These are phyloP conservation scores for Arabidopsis suecica DNA, from an alignment of 345 rosid species.

Conservation along the genomic window DNA sequence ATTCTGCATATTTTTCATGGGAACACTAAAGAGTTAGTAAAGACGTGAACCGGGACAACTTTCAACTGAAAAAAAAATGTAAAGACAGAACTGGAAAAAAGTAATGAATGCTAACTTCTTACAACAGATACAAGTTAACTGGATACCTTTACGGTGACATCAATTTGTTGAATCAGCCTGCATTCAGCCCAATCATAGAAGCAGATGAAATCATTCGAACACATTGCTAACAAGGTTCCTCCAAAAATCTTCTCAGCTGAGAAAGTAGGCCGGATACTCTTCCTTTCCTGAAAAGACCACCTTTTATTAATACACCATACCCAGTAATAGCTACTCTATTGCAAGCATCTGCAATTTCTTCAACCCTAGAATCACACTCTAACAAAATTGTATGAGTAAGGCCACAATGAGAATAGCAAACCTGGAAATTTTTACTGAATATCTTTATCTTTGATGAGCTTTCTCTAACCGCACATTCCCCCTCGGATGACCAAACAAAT, in stretches of 20 bases:
- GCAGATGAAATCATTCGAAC: conserved; percentile 97
- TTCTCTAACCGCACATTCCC: conserved; percentile 97
- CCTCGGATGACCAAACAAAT: conserved; percentile 95
- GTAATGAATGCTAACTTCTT: conserved; percentile 15
- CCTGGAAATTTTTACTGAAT: conserved; percentile 96
- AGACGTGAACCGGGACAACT: conserved; percentile 27
- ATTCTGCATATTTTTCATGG: conserved; percentile 58
- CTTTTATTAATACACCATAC: conserved; percentile 35
- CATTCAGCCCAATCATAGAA: conserved; percentile 99
- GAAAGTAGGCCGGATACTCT: conserved; percentile 89
- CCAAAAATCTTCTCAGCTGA: conserved; percentile 91
- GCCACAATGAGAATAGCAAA: conserved; percentile 39
- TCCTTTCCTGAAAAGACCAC: conserved; percentile 75
- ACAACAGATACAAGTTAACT: conserved; percentile 10
- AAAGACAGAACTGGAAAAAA: background rate
- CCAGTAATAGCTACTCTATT: conserved; percentile 10
- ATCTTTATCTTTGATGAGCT: conserved; percentile 91
- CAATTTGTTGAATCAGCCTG: conserved; percentile 93
- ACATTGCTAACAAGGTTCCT: conserved; percentile 91
- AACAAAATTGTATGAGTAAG: background rate
- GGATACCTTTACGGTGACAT: conserved; percentile 91
- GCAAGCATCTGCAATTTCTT: conserved; percentile 9
- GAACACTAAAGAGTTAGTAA: conserved; percentile 29
- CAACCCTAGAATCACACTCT: conserved; percentile 9
- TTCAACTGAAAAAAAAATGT: conserved; percentile 4